Evolutionary conservation across 805 yeast species (phyloP).

Genomic region (Pichia manshurica): DNA sequence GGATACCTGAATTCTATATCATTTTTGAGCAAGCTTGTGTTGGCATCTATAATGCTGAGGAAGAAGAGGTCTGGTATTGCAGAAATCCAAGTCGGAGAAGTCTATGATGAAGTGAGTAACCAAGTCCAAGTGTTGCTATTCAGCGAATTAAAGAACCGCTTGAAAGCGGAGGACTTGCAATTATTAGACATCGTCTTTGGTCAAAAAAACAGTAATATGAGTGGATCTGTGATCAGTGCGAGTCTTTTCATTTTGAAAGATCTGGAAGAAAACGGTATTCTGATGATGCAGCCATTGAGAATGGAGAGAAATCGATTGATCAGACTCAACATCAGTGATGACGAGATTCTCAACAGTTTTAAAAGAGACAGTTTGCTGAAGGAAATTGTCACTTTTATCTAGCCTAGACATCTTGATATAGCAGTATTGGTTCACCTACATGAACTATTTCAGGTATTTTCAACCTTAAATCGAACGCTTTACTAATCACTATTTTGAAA

Average conservation of each 20-base stretch:
- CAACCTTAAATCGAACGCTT: conserved; percentile 80
- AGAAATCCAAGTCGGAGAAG: conserved; percentile 68
- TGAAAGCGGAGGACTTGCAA: conserved; percentile 21
- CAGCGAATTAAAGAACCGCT: conserved; percentile 25
- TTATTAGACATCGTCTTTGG: conserved; percentile 26
- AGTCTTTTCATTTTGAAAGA: conserved; percentile 59
- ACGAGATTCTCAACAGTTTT: conserved; percentile 58
- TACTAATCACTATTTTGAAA: conserved; percentile 83
- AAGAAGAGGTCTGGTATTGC: conserved; percentile 62
- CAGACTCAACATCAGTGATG: conserved; percentile 63
- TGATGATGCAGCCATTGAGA: conserved; percentile 59
- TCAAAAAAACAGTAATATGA: conserved; percentile 6
- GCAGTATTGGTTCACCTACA: conserved; percentile 86
- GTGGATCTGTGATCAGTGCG: conserved; percentile 48
- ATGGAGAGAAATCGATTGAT: conserved; percentile 65
- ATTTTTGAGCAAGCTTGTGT: conserved; percentile 61
- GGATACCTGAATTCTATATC: conserved; percentile 55
- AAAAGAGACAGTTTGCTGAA: conserved; percentile 47
- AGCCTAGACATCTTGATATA: conserved; percentile 41
- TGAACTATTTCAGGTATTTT: conserved; percentile 78
- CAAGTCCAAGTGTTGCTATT: conserved; percentile 26
- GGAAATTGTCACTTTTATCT: conserved; percentile 20
- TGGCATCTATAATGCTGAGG: conserved; percentile 62
- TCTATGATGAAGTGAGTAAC: conserved; percentile 67
- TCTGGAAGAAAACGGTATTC: conserved; percentile 70